Conservation (phyloP, 75 land plant genomes). For the Sequoiadendron giganteum region DNA sequence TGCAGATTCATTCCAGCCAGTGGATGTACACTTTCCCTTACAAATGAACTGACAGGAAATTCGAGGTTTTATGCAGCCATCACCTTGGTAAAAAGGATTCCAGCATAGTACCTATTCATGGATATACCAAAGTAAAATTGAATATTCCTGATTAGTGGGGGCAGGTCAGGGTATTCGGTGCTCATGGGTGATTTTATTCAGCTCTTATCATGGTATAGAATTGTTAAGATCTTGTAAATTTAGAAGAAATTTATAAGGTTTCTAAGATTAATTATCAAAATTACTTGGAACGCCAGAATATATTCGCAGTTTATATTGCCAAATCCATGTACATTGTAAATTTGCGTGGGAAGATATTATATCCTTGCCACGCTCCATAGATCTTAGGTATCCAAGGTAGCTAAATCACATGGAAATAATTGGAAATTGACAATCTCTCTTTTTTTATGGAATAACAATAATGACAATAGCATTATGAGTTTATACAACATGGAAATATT, state of each 20-base stretch:
- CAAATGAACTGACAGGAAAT: too few species aligned
- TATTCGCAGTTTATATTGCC: background rate
- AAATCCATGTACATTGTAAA: background rate
- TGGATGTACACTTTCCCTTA: too few species aligned
- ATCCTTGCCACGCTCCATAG: background rate
- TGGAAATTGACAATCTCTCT: background rate
- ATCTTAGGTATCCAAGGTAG: background rate
- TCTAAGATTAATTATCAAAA: background rate
- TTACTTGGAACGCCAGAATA: background rate
- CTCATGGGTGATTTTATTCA: background rate
- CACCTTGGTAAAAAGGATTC: background rate
- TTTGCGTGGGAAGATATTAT: background rate
- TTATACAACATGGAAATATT: background rate
- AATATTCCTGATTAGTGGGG: background rate
- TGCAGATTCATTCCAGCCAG: too few species aligned
- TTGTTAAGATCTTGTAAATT: background rate
- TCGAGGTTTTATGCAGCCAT: background rate
- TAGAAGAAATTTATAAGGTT: too few species aligned
- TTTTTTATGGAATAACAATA: background rate
- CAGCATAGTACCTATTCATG: background rate
- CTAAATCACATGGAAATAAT: slow-evolving; percentile 1
- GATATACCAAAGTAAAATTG: background rate
- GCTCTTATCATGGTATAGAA: too few species aligned
- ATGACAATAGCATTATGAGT: background rate
- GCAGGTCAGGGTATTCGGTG: background rate